Evolutionary conservation across 78 protist species (phyloP).

Genomic region (Speleostelium caveatum): DNA sequence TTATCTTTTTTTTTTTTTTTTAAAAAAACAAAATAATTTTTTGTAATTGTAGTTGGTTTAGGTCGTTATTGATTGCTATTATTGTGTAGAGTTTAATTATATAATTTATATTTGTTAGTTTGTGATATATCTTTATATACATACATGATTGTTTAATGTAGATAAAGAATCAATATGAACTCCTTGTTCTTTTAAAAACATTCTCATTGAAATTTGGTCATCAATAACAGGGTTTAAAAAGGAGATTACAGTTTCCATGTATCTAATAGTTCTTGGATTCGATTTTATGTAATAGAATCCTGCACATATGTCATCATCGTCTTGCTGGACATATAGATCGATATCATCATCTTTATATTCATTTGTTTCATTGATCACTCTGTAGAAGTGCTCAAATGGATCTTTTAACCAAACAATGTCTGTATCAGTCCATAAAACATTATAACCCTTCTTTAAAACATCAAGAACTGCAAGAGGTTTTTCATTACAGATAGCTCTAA

Average conservation of each 20-base stretch:
- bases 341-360: neutral
- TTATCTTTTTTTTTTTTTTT: neutral
- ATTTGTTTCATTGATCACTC: neutral
- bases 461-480: conserved; percentile 73
- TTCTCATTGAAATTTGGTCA: conserved; percentile 72
- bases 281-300: conserved; percentile 69
- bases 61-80: neutral
- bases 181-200: conserved; percentile 31
- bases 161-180: neutral
- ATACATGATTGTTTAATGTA: neutral
- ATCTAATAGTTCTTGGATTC: conserved; percentile 39
- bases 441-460: conserved; percentile 52
- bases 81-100: neutral
- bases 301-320: conserved; percentile 80
- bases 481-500: conserved; percentile 70
- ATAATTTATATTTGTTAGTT: too few species aligned
- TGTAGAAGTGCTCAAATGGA: conserved; percentile 34
- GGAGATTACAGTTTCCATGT: conserved; percentile 19
- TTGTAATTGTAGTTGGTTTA: too few species aligned
- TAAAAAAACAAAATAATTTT: neutral
- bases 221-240: conserved; percentile 56
- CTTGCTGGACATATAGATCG: conserved; percentile 60
- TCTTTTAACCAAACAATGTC: conserved; percentile 70
- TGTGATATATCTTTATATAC: neutral
- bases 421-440: conserved; percentile 79